Evolutionary conservation across 768 basidiomycete species (phyloP).

Genomic region (Suillus bovinus): DNA sequence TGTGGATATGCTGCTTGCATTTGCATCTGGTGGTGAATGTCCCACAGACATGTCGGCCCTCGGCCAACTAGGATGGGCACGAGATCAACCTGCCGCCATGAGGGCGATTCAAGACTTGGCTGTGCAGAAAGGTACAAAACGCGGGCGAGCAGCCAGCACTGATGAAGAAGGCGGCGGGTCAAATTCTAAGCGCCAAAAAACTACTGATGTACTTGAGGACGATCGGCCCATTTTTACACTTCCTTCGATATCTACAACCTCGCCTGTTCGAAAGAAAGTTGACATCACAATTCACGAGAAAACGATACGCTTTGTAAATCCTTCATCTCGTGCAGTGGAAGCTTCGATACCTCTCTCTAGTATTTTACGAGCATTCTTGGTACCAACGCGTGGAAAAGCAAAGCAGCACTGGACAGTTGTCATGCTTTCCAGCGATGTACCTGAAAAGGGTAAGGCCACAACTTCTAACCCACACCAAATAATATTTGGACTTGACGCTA

Average conservation of each 20-base stretch:
- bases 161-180: slow-evolving; percentile 8
- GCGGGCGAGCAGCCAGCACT: slow-evolving; percentile 21
- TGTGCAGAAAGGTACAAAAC: slow-evolving; percentile 20
- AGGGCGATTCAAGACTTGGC: slow-evolving; percentile 21
- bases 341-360: slow-evolving; percentile 48
- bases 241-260: slow-evolving; percentile 65
- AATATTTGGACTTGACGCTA: slow-evolving; percentile 72
- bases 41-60: slow-evolving; percentile 17
- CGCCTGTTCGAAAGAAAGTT: slow-evolving; percentile 76
- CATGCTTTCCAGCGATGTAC: slow-evolving; percentile 56
- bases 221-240: slow-evolving; percentile 57
- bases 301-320: slow-evolving; percentile 54
- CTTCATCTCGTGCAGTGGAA: slow-evolving; percentile 49
- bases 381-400: slow-evolving; percentile 73
- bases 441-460: slow-evolving; percentile 44
- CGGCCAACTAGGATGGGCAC: slow-evolving; percentile 24
- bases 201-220: slow-evolving; percentile 21
- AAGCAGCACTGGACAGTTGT: slow-evolving; percentile 75
- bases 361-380: slow-evolving; percentile 63
- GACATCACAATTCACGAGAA: slow-evolving; percentile 58
- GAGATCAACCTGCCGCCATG: slow-evolving; percentile 23
- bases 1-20: slow-evolving; percentile 30
- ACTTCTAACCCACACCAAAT: slow-evolving; percentile 49
- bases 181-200: slow-evolving; percentile 23
- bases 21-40: slow-evolving; percentile 30